Conservation (phyloP, 2,329 filamentous ascomycete genomes). For the Mollisia scopiformis region DNA sequence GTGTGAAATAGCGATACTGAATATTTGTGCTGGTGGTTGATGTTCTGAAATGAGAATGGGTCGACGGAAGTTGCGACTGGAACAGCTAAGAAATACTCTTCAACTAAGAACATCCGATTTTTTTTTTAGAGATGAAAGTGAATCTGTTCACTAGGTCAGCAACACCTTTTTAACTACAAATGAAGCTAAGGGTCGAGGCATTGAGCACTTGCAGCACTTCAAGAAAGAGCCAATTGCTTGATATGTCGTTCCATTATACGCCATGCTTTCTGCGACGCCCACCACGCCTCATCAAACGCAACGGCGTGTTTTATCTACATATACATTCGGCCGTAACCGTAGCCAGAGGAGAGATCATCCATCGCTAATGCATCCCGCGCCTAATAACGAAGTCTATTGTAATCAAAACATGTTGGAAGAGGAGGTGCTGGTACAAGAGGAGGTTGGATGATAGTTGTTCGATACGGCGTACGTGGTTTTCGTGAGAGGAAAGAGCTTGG, state of each 20-base stretch:
- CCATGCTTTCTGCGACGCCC: slow-evolving; percentile 25
- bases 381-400: slow-evolving; percentile 37
- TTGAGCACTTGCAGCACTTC: background rate
- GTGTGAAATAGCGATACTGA: too few relatives aligned
- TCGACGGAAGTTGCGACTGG: background rate
- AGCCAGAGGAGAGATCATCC: slow-evolving; percentile 39
- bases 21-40: too few relatives aligned
- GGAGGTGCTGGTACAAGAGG: slow-evolving; percentile 34
- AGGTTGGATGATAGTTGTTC: slow-evolving; percentile 17
- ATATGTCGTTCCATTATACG: slow-evolving; percentile 23
- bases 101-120: too few relatives aligned
- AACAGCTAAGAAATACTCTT: background rate
- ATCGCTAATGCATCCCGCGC: slow-evolving; percentile 39
- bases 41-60: too few relatives aligned
- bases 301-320: slow-evolving; percentile 33
- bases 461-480: background rate
- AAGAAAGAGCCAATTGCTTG: background rate
- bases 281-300: slow-evolving; percentile 23
- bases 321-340: slow-evolving; percentile 34
- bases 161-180: background rate
- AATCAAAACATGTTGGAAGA: slow-evolving; percentile 33
- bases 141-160: background rate
- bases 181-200: background rate
- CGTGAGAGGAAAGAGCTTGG: slow-evolving; percentile 4
- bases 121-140: background rate